phyloP scores from a whole-genome alignment of 805 yeast genomes.

The Priceomyces melissophilus region DNA sequence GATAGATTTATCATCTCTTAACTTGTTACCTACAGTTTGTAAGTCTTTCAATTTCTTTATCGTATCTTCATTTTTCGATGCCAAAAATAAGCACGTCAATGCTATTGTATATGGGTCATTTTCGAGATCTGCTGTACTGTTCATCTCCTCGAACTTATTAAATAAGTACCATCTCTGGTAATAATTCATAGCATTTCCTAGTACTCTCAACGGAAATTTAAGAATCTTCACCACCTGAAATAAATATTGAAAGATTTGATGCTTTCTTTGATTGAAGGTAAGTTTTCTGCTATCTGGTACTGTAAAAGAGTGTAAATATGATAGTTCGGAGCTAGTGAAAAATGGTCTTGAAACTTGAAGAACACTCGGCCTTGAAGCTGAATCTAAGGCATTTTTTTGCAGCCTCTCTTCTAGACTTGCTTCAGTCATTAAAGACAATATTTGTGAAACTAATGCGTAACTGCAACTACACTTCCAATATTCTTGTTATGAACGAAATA shows the following conservation, averaged over 20 bases:
- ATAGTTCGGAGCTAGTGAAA: constrained; percentile 52
- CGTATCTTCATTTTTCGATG: constrained; percentile 80
- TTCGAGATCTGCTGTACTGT: constrained; percentile 30
- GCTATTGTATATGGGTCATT: constrained; percentile 60
- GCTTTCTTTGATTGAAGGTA: constrained; percentile 48
- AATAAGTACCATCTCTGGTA: constrained; percentile 70
- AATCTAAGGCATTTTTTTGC: not conserved
- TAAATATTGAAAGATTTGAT: constrained; percentile 52
- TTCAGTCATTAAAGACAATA: not conserved
- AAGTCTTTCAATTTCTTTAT: constrained; percentile 71
- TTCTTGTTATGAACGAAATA: too few relatives aligned
- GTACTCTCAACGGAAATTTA: constrained; percentile 66
- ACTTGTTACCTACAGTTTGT: constrained; percentile 45
- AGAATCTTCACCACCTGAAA: constrained; percentile 50
- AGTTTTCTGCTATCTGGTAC: constrained; percentile 46
- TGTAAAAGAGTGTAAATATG: constrained; percentile 48
- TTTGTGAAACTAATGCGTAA: too few relatives aligned
- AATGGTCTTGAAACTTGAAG: constrained; percentile 58
- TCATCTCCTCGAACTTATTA: constrained; percentile 48
- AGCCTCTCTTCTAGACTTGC: not conserved
- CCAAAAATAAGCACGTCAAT: constrained; percentile 62
- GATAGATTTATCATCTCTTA: constrained; percentile 27
- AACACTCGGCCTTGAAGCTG: constrained; percentile 11
- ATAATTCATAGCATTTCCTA: constrained; percentile 68
- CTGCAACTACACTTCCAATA: too few relatives aligned